Conservation (phyloP, 1,284 basidiomycete genomes). For the Anthracocystis walkeri region DNA sequence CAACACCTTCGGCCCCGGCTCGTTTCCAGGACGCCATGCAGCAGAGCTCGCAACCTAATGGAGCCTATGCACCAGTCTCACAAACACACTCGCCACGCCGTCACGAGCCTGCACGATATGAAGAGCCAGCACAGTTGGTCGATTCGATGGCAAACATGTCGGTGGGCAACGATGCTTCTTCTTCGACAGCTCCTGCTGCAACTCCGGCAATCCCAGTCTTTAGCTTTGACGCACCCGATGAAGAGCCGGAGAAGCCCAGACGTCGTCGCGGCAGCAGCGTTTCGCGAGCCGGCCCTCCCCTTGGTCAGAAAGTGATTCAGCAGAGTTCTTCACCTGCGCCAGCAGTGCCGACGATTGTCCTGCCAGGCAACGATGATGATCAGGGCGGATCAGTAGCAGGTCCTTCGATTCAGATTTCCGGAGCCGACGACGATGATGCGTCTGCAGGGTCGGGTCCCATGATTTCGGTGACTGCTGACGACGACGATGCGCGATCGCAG, state of each 20-base stretch:
- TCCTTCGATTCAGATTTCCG: slow-evolving; percentile 47
- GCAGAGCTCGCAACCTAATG: not conserved
- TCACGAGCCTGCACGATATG: slow-evolving; percentile 32
- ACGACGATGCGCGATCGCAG: slow-evolving; percentile 40
- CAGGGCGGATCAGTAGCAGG: slow-evolving; percentile 8
- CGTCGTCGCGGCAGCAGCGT: slow-evolving; percentile 54
- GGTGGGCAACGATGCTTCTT: not conserved
- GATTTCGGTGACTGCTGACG: slow-evolving; percentile 36
- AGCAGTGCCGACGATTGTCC: slow-evolving; percentile 40
- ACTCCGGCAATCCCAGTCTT: slow-evolving; percentile 19
- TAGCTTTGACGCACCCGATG: slow-evolving; percentile 34
- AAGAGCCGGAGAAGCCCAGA: slow-evolving; percentile 45
- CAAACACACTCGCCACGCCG: slow-evolving; percentile 7
- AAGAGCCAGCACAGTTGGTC: slow-evolving; percentile 22
- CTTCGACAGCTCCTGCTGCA: not conserved
- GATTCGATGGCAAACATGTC: slow-evolving; percentile 32
- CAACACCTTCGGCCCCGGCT: slow-evolving; percentile 19
- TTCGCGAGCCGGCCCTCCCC: slow-evolving; percentile 26
- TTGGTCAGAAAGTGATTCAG: slow-evolving; percentile 29
- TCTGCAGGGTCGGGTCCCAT: slow-evolving; percentile 11
- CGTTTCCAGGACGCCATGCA: slow-evolving; percentile 29
- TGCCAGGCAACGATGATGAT: slow-evolving; percentile 43
- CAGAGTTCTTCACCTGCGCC: slow-evolving; percentile 11
- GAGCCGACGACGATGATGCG: slow-evolving; percentile 27
- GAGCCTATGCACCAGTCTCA: not conserved